Percentiles rank a stretch among this genome's conserved stretches.
These are phyloP conservation scores for Drechmeria coniospora DNA, from an alignment of 2,329 filamentous ascomycete genomes.

Conservation along the genomic window DNA sequence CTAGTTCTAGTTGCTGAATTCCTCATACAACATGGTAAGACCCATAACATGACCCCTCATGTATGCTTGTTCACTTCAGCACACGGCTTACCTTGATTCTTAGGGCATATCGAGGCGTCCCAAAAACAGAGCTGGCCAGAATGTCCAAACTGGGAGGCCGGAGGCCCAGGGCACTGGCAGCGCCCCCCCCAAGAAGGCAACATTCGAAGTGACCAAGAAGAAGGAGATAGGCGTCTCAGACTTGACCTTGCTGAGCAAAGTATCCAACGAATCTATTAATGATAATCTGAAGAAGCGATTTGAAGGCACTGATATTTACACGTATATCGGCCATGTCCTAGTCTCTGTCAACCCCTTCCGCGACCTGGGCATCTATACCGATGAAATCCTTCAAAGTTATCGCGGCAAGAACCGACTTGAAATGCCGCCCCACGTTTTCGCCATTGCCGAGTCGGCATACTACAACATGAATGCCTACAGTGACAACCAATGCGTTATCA, in stretches of 20 bases:
- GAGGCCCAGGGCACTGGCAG: conserved; percentile 18
- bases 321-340: conserved; percentile 98
- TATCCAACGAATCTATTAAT: conserved; percentile 98
- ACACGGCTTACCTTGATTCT: too few species aligned
- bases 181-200: conserved; percentile 80
- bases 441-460: conserved; percentile 88
- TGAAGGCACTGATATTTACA: conserved; percentile 95
- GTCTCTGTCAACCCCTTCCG: conserved; percentile 98
- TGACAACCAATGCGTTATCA: conserved; percentile 98
- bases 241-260: conserved; percentile 92
- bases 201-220: conserved; percentile 93
- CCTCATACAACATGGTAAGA: too few species aligned
- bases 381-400: conserved; percentile 83
- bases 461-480: conserved; percentile 99
- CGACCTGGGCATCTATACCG: conserved; percentile 95
- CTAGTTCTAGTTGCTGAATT: too few species aligned
- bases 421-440: conserved; percentile 90
- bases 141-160: conserved; percentile 23
- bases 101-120: conserved; percentile 25
- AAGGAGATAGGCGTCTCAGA: conserved; percentile 98
- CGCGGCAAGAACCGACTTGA: conserved; percentile 94
- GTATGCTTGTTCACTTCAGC: too few species aligned
- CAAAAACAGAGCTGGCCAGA: conserved; percentile 22
- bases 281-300: conserved; percentile 98
- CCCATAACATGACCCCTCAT: too few species aligned